phyloP scores from a whole-genome alignment of 805 yeast genomes.

The Candida morakotiae region DNA sequence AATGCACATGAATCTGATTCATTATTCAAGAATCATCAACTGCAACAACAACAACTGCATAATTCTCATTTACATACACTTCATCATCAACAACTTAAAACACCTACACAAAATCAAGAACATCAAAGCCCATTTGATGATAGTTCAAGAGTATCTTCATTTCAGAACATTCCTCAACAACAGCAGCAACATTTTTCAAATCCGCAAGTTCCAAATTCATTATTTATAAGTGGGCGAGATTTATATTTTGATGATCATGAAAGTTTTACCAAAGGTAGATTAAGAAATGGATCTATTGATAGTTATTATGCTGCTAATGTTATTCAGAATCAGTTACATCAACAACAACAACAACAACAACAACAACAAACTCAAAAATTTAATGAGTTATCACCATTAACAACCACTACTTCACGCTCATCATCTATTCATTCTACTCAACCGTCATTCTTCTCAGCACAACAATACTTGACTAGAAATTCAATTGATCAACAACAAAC shows the following conservation, averaged over 20 bases:
- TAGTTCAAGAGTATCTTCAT: slow-evolving; percentile 10
- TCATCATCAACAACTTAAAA: slow-evolving; percentile 6
- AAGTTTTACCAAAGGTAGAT: slow-evolving; percentile 4
- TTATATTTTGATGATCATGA: slow-evolving; percentile 5
- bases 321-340: slow-evolving; percentile 6
- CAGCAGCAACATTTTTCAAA: not conserved
- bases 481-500: slow-evolving; percentile 33
- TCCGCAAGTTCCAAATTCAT: not conserved
- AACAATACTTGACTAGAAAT: slow-evolving; percentile 34
- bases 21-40: slow-evolving; percentile 8
- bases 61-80: slow-evolving; percentile 1
- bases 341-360: slow-evolving; percentile 3
- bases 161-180: slow-evolving; percentile 4
- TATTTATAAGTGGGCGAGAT: slow-evolving; percentile 6
- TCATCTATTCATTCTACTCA: slow-evolving; percentile 39
- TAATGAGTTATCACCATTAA: slow-evolving; percentile 36
- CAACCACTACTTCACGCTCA: slow-evolving; percentile 41
- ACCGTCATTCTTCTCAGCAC: slow-evolving; percentile 41
- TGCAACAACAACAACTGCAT: slow-evolving; percentile 3
- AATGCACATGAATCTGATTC: slow-evolving; percentile 8
- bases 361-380: not conserved
- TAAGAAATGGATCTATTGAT: slow-evolving; percentile 15
- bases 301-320: slow-evolving; percentile 14
- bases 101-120: slow-evolving; percentile 4
- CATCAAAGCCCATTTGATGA: slow-evolving; percentile 11